Evolutionary conservation across 345 rosid species (phyloP), one percentile per base, ranked within the genome.

Genomic region (Hibiscus trionum): DNA sequence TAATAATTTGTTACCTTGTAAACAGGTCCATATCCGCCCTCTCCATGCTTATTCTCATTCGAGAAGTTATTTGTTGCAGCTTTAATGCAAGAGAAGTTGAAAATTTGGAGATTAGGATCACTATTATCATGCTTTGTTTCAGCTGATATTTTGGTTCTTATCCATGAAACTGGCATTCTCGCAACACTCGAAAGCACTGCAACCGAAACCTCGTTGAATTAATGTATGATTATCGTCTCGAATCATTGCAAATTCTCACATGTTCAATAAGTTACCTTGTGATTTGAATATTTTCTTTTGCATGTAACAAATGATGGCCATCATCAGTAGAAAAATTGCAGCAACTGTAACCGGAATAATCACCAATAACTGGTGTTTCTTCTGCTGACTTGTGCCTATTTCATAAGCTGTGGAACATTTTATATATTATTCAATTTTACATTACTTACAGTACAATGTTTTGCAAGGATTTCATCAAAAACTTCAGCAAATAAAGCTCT

Each of bases 1-100:
- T 31, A 31, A 31, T 61, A 31, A 8, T 29, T 14, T 31, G 26
- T 11, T 61, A 69, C 44, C 72, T 47, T 50, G 42, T 69, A 50
- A 1, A 70, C 77, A 55, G 77, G 77, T 3, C 77, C 77, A 47
- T 24, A 75, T 68, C 73, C 73, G 49, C 77, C 77, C 15, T 75
- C 68, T 21, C 77, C 73, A 31, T 68, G 77, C 68, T 75, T 75
- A 11, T 75, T 75, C 31, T 58, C 59, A 59, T 31, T 68, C 5
- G 73, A 68, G 35, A 75, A 75, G 19, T 75, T 75, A 47, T 60
- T 31, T 4, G 77, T 75, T 16, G 77, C 57, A 21, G 24, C 66
- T 47, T 57, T 56, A 24, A 66, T 66, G 42, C 11, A 7, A 61
- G 19, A 2, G 39, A 61, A 61, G 7, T 5, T 61, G 44, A 61